A percentile compares a stretch with the other conserved stretches of the same genome.
These are phyloP conservation scores for Penicillium sp. DNA, from an alignment of 2,329 filamentous ascomycete genomes.

Conservation along the genomic window DNA sequence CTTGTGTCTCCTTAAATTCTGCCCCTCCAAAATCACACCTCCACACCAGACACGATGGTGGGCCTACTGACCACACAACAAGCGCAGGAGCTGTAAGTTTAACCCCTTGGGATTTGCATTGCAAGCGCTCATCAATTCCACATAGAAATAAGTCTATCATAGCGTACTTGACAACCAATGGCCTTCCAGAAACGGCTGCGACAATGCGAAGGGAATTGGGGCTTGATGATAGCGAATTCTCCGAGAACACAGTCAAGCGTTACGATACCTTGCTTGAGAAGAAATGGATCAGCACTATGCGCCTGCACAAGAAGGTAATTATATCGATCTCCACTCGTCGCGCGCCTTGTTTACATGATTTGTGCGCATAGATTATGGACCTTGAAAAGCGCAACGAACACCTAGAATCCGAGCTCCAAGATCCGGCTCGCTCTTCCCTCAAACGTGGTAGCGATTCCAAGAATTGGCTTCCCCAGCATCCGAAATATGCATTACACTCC, in stretches of 20 bases:
- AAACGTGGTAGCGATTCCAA: conserved; percentile 37
- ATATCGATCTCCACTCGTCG: neutral
- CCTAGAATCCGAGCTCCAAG: conserved; percentile 69
- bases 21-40: too few relatives aligned
- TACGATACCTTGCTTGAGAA: conserved; percentile 90
- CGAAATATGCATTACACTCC: conserved; percentile 68
- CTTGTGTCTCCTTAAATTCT: too few relatives aligned
- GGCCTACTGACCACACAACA: too few relatives aligned
- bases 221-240: conserved; percentile 56
- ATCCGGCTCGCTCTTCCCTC: conserved; percentile 57
- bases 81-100: too few relatives aligned
- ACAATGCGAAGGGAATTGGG: conserved; percentile 70
- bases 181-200: conserved; percentile 61
- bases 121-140: too few relatives aligned
- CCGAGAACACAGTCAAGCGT: conserved; percentile 76
- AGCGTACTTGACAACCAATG: conserved; percentile 71
- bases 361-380: conserved; percentile 74
- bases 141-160: conserved; percentile 71
- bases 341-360: too few relatives aligned
- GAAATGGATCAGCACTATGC: conserved; percentile 96
- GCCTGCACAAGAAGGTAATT: conserved; percentile 86
- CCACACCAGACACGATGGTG: too few relatives aligned
- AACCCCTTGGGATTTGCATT: too few relatives aligned
- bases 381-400: conserved; percentile 63
- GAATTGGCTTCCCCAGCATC: conserved; percentile 66